Evolutionary conservation across 106 monocot genomes (phyloP).

Genomic region (Xerophyta viscosa): DNA sequence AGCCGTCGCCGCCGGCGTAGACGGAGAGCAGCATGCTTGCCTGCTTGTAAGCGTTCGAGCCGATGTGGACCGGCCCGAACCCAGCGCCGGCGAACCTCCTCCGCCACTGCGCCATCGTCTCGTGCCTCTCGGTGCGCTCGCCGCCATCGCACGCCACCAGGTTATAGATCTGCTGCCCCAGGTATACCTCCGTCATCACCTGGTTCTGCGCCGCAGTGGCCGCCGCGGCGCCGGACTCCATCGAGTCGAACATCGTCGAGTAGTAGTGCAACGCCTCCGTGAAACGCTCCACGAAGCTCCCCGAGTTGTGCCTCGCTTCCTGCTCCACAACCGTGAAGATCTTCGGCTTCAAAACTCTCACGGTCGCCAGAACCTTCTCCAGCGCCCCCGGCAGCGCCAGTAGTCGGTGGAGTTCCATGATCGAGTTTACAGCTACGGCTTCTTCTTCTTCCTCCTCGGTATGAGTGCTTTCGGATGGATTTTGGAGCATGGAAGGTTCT

Average conservation of each 20-base stretch:
- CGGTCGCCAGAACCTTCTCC: constrained; percentile 50
- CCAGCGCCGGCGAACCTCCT: constrained; percentile 43
- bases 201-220: background rate
- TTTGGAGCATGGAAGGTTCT: constrained; percentile 68
- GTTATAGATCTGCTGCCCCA: constrained; percentile 84
- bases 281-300: constrained; percentile 59
- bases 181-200: constrained; percentile 76
- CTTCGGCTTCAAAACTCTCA: constrained; percentile 47
- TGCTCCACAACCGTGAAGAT: constrained; percentile 87
- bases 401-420: constrained; percentile 71
- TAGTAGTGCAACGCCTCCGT: constrained; percentile 89
- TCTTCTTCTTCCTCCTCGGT: constrained; percentile 29
- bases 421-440: constrained; percentile 77
- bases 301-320: constrained; percentile 82
- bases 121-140: constrained; percentile 78
- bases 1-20: constrained; percentile 75
- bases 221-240: constrained; percentile 41
- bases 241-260: constrained; percentile 88
- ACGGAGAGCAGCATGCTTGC: constrained; percentile 73
- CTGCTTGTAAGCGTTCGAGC: constrained; percentile 87
- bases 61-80: constrained; percentile 63
- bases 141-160: constrained; percentile 71
- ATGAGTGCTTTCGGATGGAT: no score
- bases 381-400: constrained; percentile 51
- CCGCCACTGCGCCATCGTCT: constrained; percentile 60